Base-by-base conservation (phyloP, 345 rosid species). In the Citrus cavaleriei region DNA sequence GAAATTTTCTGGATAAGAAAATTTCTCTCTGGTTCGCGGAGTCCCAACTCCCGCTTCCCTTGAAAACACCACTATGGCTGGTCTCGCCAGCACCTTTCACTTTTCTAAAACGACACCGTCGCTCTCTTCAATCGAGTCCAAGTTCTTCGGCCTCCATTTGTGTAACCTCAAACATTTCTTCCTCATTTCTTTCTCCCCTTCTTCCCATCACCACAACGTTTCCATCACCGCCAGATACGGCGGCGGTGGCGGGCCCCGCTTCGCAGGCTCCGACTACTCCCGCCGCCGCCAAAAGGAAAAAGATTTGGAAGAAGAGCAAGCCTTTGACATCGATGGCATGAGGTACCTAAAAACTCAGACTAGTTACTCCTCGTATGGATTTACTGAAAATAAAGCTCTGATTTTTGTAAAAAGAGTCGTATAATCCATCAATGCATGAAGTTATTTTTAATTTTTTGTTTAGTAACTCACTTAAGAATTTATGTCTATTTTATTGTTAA, bases 311-410 rank as follows among this genome's bases (percentile, higher is more conserved):
- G 91, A 85, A 0, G 93, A 93, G 12, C 82, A 83, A 34, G 91
- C 94, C 46, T 92, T 95, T 63, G 93, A 93, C 79, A 51, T 92
- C 51, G 85, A 93, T 13, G 28, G 85, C 49, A 85, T 93, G 81
- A 88, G 95, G 98, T 90, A 46, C 73, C 35, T n/a, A 13, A 46
- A 46, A 10, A 46, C 16, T 46, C 51, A 46, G 18, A 46, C 18
- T 3, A 46, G 51, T 46, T 10, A 46, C 51, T 46, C 5, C 51
- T 46, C 18, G 51, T 13, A 46, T 46, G 2, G 1, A 54, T 18
- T 54, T 54, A 54, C n/a, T 18, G 22, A 54, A 51, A 54, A 18
- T 46, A 54, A 54, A 54, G 58, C 58, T 54, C 7, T 4, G 22
- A 18, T 18, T 18, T 54, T 54, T 54, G 58, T 18, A 54, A 19